A percentile compares a stretch with the other conserved stretches of the same genome.
phyloP scores from a whole-genome alignment of 2,329 filamentous ascomycete species.

The Aspergillus piperis region DNA sequence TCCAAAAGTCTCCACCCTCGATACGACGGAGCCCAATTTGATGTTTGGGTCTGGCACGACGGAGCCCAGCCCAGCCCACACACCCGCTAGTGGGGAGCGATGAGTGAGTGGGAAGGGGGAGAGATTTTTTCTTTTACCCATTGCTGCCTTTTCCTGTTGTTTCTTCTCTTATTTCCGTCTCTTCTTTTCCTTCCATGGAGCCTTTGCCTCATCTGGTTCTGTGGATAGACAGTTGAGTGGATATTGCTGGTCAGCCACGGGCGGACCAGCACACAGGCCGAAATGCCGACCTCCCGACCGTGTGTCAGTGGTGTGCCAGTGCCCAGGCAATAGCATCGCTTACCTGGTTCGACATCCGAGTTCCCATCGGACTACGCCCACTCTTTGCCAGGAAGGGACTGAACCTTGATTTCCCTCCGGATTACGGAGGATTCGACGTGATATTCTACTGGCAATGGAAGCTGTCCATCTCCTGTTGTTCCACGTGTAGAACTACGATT shows the following conservation, averaged over 20 bases:
- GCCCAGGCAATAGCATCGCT: neutral
- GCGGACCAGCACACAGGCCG: slow-evolving; percentile 9
- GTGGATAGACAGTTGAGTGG: neutral
- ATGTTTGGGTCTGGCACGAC: neutral
- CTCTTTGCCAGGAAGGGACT: neutral
- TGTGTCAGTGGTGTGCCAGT: neutral
- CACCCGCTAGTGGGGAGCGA: neutral
- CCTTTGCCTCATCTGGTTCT: neutral
- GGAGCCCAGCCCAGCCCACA: neutral
- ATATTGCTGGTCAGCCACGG: neutral
- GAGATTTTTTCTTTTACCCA: neutral
- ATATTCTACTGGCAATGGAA: neutral
- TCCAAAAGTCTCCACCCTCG: neutral
- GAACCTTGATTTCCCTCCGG: slow-evolving; percentile 9
- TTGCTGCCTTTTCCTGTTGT: neutral
- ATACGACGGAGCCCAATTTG: slow-evolving; percentile 2
- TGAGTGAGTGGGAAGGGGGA: too few relatives aligned
- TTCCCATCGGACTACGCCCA: neutral
- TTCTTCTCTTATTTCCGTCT: neutral
- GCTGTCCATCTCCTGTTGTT: neutral
- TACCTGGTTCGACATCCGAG: neutral
- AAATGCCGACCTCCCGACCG: slow-evolving; percentile 24
- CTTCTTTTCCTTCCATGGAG: neutral
- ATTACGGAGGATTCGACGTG: slow-evolving; percentile 11
- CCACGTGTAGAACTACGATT: neutral